Evolutionary conservation across 129 eudicot genomes (phyloP), one percentile per base, ranked within the genome.

Genomic region (Centrapalus pauciflorus): DNA sequence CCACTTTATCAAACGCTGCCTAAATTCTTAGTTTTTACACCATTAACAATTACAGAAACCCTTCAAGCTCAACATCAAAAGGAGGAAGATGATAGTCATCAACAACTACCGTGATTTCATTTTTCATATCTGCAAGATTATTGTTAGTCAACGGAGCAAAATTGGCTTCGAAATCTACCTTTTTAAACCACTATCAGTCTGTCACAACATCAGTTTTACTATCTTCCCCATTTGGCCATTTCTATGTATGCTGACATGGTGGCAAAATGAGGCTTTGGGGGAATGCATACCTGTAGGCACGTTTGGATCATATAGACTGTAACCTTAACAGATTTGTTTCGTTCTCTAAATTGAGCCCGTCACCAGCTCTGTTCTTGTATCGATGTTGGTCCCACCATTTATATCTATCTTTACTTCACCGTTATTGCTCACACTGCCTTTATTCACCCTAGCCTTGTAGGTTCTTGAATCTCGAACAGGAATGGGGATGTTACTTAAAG

Each of bases 401-500:
- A 79, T 46, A 51, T 68, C 75, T 69, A 54, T 64, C 60, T 57
- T 76, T 34, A 37, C 70, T 50, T 79, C 69, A 64, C 38, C 57
- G 26, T 21, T 35, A 60, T 77, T n/a, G n/a, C n/a, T 66, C 75
- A 67, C 71, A 25, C 73, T 73, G 24, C 65, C 72, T 75, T 49
- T 67, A 51, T 62, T 78, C 37, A 46, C 68, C 60, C 70, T 40
- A 64, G 46, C 41, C 59, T 17, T 50, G 73, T 82, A 51, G 33
- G 71, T 70, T 66, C 35, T 72, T 34, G 89, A 64, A 29, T 51
- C 78, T 23, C 43, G 58, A 43, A 58, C 62, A 64, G 87, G 85
- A 28, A 89, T 72, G 1, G 83, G 80, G 20, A 85, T 59, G 55
- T 93, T 93, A 49, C 72, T 73, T 67, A 93, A 71, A 40, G 34